Conservation (phyloP, 2,329 filamentous ascomycete genomes). For the Rhinocladiella similis region DNA sequence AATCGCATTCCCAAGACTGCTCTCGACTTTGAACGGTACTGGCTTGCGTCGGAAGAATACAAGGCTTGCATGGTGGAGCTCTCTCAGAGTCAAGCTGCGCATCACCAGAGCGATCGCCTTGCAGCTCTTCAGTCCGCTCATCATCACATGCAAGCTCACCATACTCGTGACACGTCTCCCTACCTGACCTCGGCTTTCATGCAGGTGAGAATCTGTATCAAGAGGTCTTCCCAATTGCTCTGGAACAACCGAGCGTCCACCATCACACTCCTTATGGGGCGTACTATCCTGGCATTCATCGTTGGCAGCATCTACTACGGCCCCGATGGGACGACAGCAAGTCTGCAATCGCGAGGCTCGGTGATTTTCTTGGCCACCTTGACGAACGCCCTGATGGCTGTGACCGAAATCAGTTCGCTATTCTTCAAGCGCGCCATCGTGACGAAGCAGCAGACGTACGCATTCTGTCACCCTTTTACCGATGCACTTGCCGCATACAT, state of each 20-base stretch:
- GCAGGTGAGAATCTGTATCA: conserved; percentile 58
- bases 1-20: conserved; percentile 46
- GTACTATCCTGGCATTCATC: conserved; percentile 60
- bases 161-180: conserved; percentile 54
- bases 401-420: conserved; percentile 66
- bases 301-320: conserved; percentile 68
- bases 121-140: conserved; percentile 56
- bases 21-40: conserved; percentile 52
- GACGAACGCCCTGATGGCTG: conserved; percentile 61
- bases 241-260: conserved; percentile 59
- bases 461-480: conserved; percentile 56
- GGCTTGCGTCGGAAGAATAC: conserved; percentile 10
- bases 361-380: conserved; percentile 65
- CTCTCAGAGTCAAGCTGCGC: conserved; percentile 52
- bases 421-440: conserved; percentile 62
- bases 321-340: conserved; percentile 55
- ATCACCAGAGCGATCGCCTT: conserved; percentile 51
- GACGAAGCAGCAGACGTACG: conserved; percentile 60
- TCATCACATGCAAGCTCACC: conserved; percentile 55
- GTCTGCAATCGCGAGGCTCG: conserved; percentile 64
- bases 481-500: conserved; percentile 46
- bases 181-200: conserved; percentile 54
- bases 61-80: conserved; percentile 42
- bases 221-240: conserved; percentile 64
- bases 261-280: conserved; percentile 61